A percentile compares a stretch with the other conserved stretches of the same genome.
Evolutionary conservation across 257 asterid genomes (phyloP).

Genomic region (Solanum sejunctum): DNA sequence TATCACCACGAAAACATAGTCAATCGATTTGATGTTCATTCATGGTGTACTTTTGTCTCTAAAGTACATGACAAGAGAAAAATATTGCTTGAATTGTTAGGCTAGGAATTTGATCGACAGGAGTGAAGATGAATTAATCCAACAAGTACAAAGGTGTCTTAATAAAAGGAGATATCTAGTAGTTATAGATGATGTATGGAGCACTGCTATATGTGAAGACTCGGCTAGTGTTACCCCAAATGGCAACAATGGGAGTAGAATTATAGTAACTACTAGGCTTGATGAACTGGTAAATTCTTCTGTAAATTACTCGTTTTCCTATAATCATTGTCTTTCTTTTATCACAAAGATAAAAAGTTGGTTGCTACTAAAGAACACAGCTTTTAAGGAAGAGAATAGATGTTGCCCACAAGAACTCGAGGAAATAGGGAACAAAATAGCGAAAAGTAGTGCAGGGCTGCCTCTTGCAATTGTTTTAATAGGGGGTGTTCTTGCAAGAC

Average conservation of each 20-base stretch:
- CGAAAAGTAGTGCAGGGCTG: neutral
- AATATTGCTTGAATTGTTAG: neutral
- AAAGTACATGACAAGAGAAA: neutral
- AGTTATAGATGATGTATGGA: slow-evolving; percentile 14
- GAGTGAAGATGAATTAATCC: neutral
- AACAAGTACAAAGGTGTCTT: neutral
- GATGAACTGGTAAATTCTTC: neutral
- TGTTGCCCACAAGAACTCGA: neutral
- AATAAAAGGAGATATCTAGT: neutral
- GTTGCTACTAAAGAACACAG: neutral
- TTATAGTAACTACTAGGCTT: neutral
- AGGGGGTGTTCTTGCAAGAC: neutral
- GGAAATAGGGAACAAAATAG: neutral
- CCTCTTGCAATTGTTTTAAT: neutral
- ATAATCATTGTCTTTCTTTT: neutral
- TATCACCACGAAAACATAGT: neutral
- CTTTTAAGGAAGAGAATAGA: neutral
- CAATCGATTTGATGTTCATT: neutral
- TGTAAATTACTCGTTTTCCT: neutral
- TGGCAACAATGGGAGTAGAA: slow-evolving; percentile 1
- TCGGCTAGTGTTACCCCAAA: neutral
- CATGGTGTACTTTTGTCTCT: slow-evolving; percentile 5
- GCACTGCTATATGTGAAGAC: neutral
- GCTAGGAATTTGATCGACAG: neutral
- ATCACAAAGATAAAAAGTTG: neutral